phyloP scores from a whole-genome alignment of 164 flowering plant species.

The Kalanchoe fedtschenkoi region DNA sequence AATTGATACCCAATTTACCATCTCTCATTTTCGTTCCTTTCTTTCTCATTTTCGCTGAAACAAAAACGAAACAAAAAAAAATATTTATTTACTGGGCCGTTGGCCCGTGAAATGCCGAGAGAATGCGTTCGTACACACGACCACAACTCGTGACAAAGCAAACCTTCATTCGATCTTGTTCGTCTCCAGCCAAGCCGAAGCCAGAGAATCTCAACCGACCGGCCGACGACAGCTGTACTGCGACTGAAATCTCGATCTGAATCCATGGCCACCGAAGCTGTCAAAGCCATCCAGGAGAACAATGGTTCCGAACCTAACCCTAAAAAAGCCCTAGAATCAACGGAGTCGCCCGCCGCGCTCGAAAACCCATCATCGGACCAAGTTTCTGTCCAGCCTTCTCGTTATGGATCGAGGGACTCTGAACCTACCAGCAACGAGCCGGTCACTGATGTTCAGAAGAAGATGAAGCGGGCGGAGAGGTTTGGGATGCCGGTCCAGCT shows the following conservation, averaged over 20 bases:
- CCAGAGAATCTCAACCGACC: not conserved
- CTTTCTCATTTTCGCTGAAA: too few relatives aligned
- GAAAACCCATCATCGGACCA: not conserved
- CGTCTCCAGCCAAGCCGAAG: not conserved
- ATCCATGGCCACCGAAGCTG: not conserved
- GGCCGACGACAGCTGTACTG: not conserved
- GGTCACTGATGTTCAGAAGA: conserved; percentile 35
- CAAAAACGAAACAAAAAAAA: too few relatives aligned
- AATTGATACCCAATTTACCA: too few relatives aligned
- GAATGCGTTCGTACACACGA: too few relatives aligned
- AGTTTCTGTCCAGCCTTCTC: not conserved
- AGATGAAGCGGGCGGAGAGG: conserved; percentile 64
- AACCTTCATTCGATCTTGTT: too few relatives aligned
- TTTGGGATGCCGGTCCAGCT: conserved; percentile 52
- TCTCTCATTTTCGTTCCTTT: too few relatives aligned
- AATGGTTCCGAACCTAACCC: not conserved
- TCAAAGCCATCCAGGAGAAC: not conserved
- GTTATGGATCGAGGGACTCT: not conserved
- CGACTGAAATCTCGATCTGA: not conserved
- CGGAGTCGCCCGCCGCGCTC: not conserved
- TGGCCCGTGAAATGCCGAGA: too few relatives aligned
- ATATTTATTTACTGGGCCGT: too few relatives aligned
- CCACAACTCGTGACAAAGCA: too few relatives aligned
- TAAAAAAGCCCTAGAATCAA: not conserved
- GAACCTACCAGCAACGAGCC: conserved; percentile 8